phyloP scores from a whole-genome alignment of 345 rosid genomes.

The Carallia brachiata region DNA sequence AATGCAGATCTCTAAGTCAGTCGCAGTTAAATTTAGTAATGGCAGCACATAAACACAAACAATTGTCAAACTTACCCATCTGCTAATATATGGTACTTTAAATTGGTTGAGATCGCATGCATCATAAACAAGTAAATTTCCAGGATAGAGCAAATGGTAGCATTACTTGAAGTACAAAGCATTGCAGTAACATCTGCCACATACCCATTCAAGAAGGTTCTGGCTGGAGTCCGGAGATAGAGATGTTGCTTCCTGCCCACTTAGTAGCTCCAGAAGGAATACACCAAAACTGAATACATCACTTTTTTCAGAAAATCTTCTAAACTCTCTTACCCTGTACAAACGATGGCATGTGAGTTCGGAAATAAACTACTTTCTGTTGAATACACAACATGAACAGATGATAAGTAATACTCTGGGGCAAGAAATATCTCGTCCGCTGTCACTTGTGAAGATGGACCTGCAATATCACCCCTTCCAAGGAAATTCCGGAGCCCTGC shows the following conservation, averaged over 20 bases:
- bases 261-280: constrained; percentile 78
- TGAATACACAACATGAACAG: constrained; percentile 1
- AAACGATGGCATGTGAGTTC: constrained; percentile 9
- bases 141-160: background rate
- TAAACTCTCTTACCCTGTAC: constrained; percentile 79
- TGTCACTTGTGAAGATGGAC: constrained; percentile 67
- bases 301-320: constrained; percentile 83
- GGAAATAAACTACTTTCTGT: constrained; percentile 3
- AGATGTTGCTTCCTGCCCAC: constrained; percentile 72
- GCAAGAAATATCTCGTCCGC: constrained; percentile 84
- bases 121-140: background rate
- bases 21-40: too few relatives aligned
- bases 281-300: constrained; percentile 90
- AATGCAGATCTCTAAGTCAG: too few relatives aligned
- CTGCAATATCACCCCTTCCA: constrained; percentile 66
- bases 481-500: constrained; percentile 83
- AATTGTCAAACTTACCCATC: background rate
- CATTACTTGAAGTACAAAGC: background rate
- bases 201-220: constrained; percentile 79
- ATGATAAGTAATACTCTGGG: constrained; percentile 57
- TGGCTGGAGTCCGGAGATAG: constrained; percentile 52
- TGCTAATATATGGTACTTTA: background rate
- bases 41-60: too few relatives aligned
- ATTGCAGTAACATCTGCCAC: constrained; percentile 16
- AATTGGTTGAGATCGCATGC: background rate